Percentiles rank a stretch among this genome's conserved stretches.
phyloP scores from a whole-genome alignment of 2,329 filamentous ascomycete genomes.

The Aspergillus fructus region DNA sequence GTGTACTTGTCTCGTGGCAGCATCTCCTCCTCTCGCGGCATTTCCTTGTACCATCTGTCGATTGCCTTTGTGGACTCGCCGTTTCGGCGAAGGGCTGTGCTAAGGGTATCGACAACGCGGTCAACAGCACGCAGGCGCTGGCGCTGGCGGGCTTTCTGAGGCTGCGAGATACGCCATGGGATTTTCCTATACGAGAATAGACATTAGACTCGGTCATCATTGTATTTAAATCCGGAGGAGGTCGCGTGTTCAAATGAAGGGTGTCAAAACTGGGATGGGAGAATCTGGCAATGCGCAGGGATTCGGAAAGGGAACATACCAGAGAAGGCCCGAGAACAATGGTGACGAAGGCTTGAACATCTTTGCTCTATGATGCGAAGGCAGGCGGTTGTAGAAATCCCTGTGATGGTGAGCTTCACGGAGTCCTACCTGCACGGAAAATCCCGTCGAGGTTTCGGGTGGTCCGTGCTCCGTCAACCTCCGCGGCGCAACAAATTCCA shows the following conservation, averaged over 20 bases:
- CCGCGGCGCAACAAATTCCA: conserved; percentile 20
- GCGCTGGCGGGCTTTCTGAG: conserved; percentile 86
- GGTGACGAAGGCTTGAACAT: conserved; percentile 85
- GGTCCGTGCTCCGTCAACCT: conserved; percentile 24
- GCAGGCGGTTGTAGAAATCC: background rate
- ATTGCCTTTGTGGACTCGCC: conserved; percentile 71
- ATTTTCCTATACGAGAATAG: conserved; percentile 67
- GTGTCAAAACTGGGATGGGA: no score
- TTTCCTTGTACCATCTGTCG: conserved; percentile 89
- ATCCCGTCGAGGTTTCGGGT: conserved; percentile 18
- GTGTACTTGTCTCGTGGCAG: conserved; percentile 95
- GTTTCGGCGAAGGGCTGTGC: conserved; percentile 71
- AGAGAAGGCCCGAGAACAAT: conserved; percentile 77
- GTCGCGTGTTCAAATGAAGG: background rate
- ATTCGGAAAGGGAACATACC: conserved; percentile 51
- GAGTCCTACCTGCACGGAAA: conserved; percentile 18
- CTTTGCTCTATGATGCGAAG: conserved; percentile 26
- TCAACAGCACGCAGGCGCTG: conserved; percentile 82
- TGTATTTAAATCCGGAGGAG: background rate
- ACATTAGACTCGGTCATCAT: background rate
- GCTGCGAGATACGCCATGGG: conserved; percentile 89
- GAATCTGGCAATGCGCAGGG: background rate
- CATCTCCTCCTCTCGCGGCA: conserved; percentile 97
- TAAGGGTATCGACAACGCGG: conserved; percentile 78
- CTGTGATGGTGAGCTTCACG: conserved; percentile 9